Base-by-base conservation (phyloP, 1,284 basidiomycete genomes). In the Ceratobasidium theobromae region DNA sequence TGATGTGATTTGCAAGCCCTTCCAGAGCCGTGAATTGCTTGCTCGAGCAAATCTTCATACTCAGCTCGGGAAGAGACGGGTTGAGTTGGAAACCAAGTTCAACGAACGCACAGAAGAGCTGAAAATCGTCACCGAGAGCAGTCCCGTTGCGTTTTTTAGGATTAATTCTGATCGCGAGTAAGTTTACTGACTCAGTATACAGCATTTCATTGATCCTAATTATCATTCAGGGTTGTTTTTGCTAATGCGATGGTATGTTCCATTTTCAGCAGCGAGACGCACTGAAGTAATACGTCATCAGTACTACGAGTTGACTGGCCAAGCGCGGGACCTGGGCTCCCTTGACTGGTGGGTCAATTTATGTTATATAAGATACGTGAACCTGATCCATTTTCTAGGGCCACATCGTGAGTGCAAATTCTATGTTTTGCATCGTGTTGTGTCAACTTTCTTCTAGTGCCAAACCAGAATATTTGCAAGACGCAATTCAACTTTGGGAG, bases 11-110 rank as follows among this genome's bases (percentile, higher is more conserved):
- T 68, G 69, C 38, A 75, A 75, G 65, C 74, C 74, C 2, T 75
- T 75, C 67, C 64, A 71, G 62, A 69, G 70, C 0, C 69, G 75
- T 30, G 79, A 80, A 67, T 71, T 80, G 30, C 71, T 80, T n/a
- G 79, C 79, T 9, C 73, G 79, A 2, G 71, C 72, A 23, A 72
- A 73, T 58, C 67, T 75, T 4, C 73, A 73, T 57, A 70, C 72
- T 53, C 72, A 73, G 33, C 65, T 74, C 12, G 73, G 73, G 25
- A 74, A 74, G 33, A 69, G 72, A 21, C 70, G 71, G 55, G 67
- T 67, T 21, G 72, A 74, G 46, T 60, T 74, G 12, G 73, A 73
- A 74, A 75, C 21, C 71, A 76, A 72, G 2, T 77, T 76, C 65
- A 72, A 73, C 14, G 72, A 75, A 32, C 71, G 73, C 1, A 75